Evolutionary conservation across 2,329 filamentous ascomycete species (phyloP), one percentile per base, ranked within the genome.

Genomic region (Byssothecium circinans): DNA sequence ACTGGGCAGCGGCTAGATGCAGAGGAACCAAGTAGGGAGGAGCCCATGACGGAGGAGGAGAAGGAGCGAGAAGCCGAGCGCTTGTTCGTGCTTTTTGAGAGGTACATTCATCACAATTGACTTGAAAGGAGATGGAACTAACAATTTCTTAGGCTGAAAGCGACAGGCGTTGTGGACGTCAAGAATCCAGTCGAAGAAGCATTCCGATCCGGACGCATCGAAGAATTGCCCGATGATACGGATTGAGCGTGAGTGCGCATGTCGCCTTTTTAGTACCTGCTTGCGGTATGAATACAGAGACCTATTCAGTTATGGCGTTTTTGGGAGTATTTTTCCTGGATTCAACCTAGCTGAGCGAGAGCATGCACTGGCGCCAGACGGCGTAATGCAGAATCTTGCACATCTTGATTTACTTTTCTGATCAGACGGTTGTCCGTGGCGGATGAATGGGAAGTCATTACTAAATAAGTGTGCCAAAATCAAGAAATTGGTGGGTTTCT

Each of bases 41-140:
- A 84, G 1, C 83, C 88, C 40, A 96, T 97, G 92, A 94, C 88
- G 0, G 78, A 88, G 38, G 91, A 91, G 56, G 92, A 97, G 74
- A 96, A 92, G 70, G 89, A 96, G 69, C 79, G 88, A 48, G 94
- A 99, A 66, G 92, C 91, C 0, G 92, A 96, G 71, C 82, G 84
- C 47, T 72, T 96, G 1, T 96, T 95, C 73, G 90, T 96, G 11
- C 75, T 96, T 2, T 96, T 96, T 71, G 91, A 96, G 71, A 81
- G 88, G 86, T 87, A 74, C 42, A 58, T 61, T 14, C 3, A 18
- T 17, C 19, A 12, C 2, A 3, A 6, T 11, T 10, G 20, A 17
- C 17, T 32, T 12, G n/a, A 14, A 12, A n/a, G 10, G 11, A 12
- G 8, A 7, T 8, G 32, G 5, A 11, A 44, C 52, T 63, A 10